phyloP scores from a whole-genome alignment of 495 filamentous ascomycete species.

The Penicillium manginii region DNA sequence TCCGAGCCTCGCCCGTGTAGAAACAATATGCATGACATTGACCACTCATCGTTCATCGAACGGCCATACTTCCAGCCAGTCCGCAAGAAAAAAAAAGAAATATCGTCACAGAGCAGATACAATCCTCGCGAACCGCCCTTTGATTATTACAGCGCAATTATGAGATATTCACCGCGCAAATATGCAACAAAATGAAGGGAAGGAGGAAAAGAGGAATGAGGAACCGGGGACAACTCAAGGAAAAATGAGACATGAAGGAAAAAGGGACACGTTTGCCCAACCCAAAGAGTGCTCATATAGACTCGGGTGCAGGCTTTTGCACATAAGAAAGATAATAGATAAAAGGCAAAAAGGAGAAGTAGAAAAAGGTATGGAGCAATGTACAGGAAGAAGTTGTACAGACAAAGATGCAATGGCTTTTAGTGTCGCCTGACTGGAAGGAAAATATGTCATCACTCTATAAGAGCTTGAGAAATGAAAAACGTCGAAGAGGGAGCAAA shows the following conservation, averaged over 20 bases:
- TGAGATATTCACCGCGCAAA: conserved; percentile 30
- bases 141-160: conserved; percentile 36
- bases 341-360: conserved; percentile 25
- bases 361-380: conserved; percentile 20
- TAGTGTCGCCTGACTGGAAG: conserved; percentile 11
- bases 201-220: conserved; percentile 13
- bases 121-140: too few species aligned
- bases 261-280: conserved; percentile 15
- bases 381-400: conserved; percentile 35
- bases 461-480: conserved; percentile 5
- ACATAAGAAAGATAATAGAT: conserved; percentile 14
- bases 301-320: conserved; percentile 5
- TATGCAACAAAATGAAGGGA: conserved; percentile 31
- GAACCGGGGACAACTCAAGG: conserved; percentile 1
- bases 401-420: conserved; percentile 23
- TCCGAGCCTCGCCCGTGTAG: conserved; percentile 9
- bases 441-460: conserved; percentile 8
- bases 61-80: not conserved
- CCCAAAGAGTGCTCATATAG: conserved; percentile 13
- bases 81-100: conserved; percentile 13
- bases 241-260: conserved; percentile 18
- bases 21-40: conserved; percentile 27
- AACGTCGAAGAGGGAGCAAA: conserved; percentile 2
- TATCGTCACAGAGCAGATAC: conserved; percentile 22
- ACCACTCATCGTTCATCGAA: conserved; percentile 17